Evolutionary conservation across 2,329 filamentous ascomycete genomes (phyloP), one percentile per base, ranked within the genome.

Genomic region (Plenodomus lindquistii): DNA sequence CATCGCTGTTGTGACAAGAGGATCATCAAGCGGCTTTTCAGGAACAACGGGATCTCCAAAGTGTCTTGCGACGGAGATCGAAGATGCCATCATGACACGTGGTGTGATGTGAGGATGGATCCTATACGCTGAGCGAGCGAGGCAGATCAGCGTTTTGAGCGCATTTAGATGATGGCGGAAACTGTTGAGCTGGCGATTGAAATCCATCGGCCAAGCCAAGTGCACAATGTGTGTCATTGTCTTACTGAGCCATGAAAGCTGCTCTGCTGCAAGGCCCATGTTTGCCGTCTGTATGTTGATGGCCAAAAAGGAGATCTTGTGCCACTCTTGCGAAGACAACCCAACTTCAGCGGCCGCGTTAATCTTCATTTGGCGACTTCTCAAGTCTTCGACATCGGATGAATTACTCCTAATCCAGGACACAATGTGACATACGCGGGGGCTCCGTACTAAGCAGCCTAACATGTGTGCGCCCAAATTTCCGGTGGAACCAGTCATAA

Each of bases 151-250:
- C 9, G 27, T 31, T 31, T 31, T 9, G 9, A 83, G 74, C 4
- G 77, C 75, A 2, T 74, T 68, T 36, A 83, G 74, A 52, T 81
- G 75, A 0, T 75, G 70, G 56, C 79, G 77, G 46, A 83, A 83
- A 0, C 75, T 78, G 21, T 74, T 66, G 7, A 81, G 52, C 0
- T 72, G 63, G 19, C 81, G 73, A 57, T 79, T 80, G 63, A 79
- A 81, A 63, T 81, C 79, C 61, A 84, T 81, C 0, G 73, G 74
- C 77, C 77, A 81, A 0, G 79, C 79, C 51, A 79, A 81, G 63
- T 83, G 81, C 18, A 79, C 47, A 29, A 83, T 75, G 49, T 81
- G 75, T 0, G 79, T 82, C 6, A 76, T 75, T 1, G 0, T 6
- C 9, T n/a, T 13, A 6, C n/a, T 13, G 5, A 9, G 16, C 5